Base-by-base conservation (phyloP, 2,329 filamentous ascomycete species). In the Penicillium frequentans region DNA sequence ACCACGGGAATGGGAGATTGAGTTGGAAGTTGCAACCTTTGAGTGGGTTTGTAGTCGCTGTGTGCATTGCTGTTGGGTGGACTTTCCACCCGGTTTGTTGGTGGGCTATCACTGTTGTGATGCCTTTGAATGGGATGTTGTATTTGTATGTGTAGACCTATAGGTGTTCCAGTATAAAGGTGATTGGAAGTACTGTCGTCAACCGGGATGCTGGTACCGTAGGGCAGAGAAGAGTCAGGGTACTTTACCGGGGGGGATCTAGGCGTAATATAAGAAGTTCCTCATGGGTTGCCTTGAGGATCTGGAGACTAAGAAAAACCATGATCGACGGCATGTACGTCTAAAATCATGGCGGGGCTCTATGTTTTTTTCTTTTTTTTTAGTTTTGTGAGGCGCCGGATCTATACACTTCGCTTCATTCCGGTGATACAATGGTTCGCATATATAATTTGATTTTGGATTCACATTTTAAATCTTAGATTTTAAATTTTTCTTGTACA, bases 391-490 rank as follows among this genome's bases (percentile, higher is more conserved):
- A 37, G 47, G 47, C 47, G 47, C 39, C n/a, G 24, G 53, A 53
- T 58, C 49, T 58, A 58, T 58, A 55, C 35, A 33, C 16, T 8
- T 8, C 7, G 35, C 8, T 26, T 44, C n/a, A 19, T 24, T 9
- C 29, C 6, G 47, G 58, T 58, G 52, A 54, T 56, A 60, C 53
- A 23, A 52, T 56, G 42, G 53, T 58, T 58, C 49, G 55, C 50
- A 52, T n/a, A 39, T 39, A 43, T 10, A n/a, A 43, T 21, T 23
- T 42, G n/a, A 39, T 23, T 26, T 39, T 39, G 26, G 6, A 19
- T n/a, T 13, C 11, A 4, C 6, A 27, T 31, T 43, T 52, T 3
- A 11, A 26, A 13, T 29, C 21, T 43, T 21, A n/a, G 21, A 14
- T 27, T 9, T 10, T 6, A 26, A 13, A 26, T 26, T 26, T 26